A percentile compares a stretch with the other conserved stretches of the same genome.
Evolutionary conservation across 2,329 filamentous ascomycete species (phyloP).

Genomic region (Metarhizium album): DNA sequence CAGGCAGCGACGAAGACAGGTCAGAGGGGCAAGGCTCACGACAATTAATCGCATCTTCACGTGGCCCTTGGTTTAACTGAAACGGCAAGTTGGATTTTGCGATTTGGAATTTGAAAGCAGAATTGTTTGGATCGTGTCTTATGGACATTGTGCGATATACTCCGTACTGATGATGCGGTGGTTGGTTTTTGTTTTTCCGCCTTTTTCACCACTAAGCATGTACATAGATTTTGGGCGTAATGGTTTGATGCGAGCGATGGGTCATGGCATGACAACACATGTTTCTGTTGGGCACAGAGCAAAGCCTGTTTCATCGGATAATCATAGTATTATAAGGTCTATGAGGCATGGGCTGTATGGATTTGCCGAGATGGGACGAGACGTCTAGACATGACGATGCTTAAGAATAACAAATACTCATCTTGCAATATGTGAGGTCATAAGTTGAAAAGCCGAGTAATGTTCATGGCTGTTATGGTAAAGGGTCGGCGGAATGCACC

Average conservation of each 20-base stretch:
- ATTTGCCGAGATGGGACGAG: no score
- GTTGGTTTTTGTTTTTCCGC: no score
- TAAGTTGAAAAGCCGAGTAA: background rate
- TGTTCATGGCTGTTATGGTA: background rate
- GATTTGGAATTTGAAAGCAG: background rate
- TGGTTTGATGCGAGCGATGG: background rate
- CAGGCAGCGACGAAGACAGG: slow-evolving; percentile 20
- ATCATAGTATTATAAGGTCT: background rate
- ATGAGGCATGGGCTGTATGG: background rate
- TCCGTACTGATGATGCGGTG: background rate
- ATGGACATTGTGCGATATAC: background rate
- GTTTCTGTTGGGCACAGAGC: background rate
- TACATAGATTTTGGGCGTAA: slow-evolving; percentile 5
- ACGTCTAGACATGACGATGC: background rate
- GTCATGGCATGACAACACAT: background rate
- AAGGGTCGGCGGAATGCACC: background rate
- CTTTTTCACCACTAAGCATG: background rate
- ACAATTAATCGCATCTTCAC: slow-evolving; percentile 4
- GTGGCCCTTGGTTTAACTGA: background rate
- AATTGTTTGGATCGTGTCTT: background rate
- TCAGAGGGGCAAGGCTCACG: slow-evolving; percentile 18
- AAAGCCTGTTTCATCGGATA: background rate
- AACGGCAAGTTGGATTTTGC: background rate
- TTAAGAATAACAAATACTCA: background rate
- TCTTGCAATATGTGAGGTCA: background rate